These are phyloP conservation scores for Anisodus tanguticus DNA, from an alignment of 257 asterid species.

Conservation along the genomic window DNA sequence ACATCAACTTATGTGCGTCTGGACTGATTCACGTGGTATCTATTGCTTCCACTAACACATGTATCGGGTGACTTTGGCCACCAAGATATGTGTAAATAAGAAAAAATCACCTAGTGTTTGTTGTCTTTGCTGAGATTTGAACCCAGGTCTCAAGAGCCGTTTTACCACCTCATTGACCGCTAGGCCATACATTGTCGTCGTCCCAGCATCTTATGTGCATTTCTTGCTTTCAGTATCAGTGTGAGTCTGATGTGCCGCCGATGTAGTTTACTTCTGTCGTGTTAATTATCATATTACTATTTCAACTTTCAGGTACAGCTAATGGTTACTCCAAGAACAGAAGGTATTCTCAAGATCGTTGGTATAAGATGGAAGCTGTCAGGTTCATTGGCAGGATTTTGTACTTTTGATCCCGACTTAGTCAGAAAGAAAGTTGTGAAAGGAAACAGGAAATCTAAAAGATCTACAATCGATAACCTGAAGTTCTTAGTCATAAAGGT, in stretches of 20 bases:
- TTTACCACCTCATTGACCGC: not conserved
- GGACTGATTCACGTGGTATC: not conserved
- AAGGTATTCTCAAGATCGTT: slow-evolving; percentile 79
- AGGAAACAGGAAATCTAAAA: slow-evolving; percentile 62
- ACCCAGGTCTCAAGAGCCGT: not conserved
- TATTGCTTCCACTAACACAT: not conserved
- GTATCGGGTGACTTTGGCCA: not conserved
- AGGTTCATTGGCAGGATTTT: slow-evolving; percentile 75
- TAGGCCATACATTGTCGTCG: not conserved
- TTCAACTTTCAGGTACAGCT: slow-evolving; percentile 74
- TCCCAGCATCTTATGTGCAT: not conserved
- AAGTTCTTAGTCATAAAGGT: slow-evolving; percentile 91
- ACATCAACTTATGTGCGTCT: slow-evolving; percentile 3
- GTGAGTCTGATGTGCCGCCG: slow-evolving; percentile 17
- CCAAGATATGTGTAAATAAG: slow-evolving; percentile 18
- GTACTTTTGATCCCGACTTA: slow-evolving; percentile 67
- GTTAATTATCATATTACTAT: slow-evolving; percentile 17
- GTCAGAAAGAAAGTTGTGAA: slow-evolving; percentile 57
- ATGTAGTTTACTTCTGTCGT: not conserved
- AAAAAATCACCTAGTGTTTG: slow-evolving; percentile 9
- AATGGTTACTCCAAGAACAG: slow-evolving; percentile 75
- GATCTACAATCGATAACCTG: slow-evolving; percentile 56
- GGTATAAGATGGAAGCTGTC: slow-evolving; percentile 99
- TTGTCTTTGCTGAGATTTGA: slow-evolving; percentile 16
- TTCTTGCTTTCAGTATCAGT: slow-evolving; percentile 19